Evolutionary conservation across 306 rosid species (phyloP), one percentile per base, ranked within the genome.

Genomic region (Cicer pinnatifidum): DNA sequence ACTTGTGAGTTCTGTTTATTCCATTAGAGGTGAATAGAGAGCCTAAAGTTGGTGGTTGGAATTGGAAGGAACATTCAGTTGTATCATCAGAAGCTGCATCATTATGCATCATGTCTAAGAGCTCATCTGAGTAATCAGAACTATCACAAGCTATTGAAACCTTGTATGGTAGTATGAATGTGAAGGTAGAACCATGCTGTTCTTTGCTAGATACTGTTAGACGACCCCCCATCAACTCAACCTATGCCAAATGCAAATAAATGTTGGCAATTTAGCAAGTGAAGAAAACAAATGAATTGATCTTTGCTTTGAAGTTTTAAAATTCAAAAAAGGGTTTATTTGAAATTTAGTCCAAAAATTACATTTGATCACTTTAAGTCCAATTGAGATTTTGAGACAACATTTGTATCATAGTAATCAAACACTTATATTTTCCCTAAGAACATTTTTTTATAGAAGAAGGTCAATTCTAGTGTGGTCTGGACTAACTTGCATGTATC

Each of bases 401-500:
- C 6, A 48, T 48, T n/a, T 48, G 13, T 48, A 17, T 12, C 53
- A 13, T 50, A 13, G 4, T 13, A 50, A 13, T 50, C 20, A 13
- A 13, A n/a, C 56, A 7, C 56, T n/a, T 28, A 3, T 3, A 28
- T 28, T 28, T 28, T 28, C 35, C 35, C 5, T 28, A 28, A 28
- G 35, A 28, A 3, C 35, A 28, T 0, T 28, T 2, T 7, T 6
- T 50, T 6, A n/a, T 50, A n/a, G 2, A 50, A n/a, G 17, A 50
- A 51, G 7, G 7, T 15, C 10, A 51, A 51, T 15, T 51, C 8
- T 13, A 74, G 99, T 97, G 51, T 95, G 99, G 75, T 95, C 97
- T 6, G 96, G 92, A 64, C 97, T 87, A 10, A 86, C 99, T 91
- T 95, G 97, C 99, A 95, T 95, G 87, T 95, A 95, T 82, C 91